Conservation (phyloP, 2,329 filamentous ascomycete genomes). For the Hypomyces perniciosus region DNA sequence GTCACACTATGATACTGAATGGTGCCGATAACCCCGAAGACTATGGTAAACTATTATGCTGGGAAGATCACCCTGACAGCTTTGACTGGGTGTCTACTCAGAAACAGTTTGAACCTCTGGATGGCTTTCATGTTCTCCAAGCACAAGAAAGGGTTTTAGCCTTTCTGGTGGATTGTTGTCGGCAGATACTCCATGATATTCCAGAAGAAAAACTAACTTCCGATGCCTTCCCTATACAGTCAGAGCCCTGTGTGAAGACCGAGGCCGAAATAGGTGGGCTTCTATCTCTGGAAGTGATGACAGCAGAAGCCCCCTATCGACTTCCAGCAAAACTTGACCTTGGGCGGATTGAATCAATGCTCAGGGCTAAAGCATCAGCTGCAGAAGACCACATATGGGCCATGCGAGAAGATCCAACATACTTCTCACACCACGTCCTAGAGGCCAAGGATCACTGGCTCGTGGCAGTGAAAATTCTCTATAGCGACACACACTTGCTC, state of each 20-base stretch:
- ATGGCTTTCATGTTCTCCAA: slow-evolving; percentile 46
- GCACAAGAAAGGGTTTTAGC: slow-evolving; percentile 40
- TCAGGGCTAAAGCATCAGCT: slow-evolving; percentile 34
- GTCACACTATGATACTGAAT: slow-evolving; percentile 30
- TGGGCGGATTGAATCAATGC: slow-evolving; percentile 35
- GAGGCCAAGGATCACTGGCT: slow-evolving; percentile 42
- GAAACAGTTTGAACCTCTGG: slow-evolving; percentile 35
- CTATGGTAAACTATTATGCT: slow-evolving; percentile 32
- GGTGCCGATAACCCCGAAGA: slow-evolving; percentile 20
- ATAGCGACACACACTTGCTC: slow-evolving; percentile 22
- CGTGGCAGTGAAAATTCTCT: slow-evolving; percentile 36
- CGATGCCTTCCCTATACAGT: slow-evolving; percentile 27
- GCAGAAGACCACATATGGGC: slow-evolving; percentile 50
- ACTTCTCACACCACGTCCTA: slow-evolving; percentile 41
- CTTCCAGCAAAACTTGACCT: slow-evolving; percentile 43
- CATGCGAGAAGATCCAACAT: slow-evolving; percentile 53
- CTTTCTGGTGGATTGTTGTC: slow-evolving; percentile 45
- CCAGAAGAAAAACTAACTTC: slow-evolving; percentile 22
- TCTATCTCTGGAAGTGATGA: slow-evolving; percentile 33
- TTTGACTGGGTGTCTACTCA: slow-evolving; percentile 29
- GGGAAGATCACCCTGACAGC: slow-evolving; percentile 30
- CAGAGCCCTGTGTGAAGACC: slow-evolving; percentile 30
- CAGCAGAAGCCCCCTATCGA: slow-evolving; percentile 48
- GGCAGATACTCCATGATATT: slow-evolving; percentile 47
- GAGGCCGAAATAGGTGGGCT: slow-evolving; percentile 27